phyloP scores from a whole-genome alignment of 371 early-diverging fungal species.

The Zancudomyces culisetae region DNA sequence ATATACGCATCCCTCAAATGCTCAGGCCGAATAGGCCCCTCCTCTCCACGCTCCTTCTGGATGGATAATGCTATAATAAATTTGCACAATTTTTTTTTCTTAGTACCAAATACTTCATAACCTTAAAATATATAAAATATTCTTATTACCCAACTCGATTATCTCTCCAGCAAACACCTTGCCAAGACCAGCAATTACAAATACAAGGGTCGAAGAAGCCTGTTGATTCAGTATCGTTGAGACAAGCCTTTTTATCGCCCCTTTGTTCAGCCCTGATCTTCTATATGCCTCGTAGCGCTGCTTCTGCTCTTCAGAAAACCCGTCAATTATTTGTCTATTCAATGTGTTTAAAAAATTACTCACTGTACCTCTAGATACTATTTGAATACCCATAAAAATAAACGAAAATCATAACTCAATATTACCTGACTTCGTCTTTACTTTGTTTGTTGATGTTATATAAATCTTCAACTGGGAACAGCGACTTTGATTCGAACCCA shows the following conservation, averaged over 20 bases:
- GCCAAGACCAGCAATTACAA: slow-evolving; percentile 80
- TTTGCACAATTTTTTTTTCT: too few species aligned
- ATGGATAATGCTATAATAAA: too few species aligned
- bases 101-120: too few species aligned
- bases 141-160: slow-evolving; percentile 36
- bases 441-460: slow-evolving; percentile 12
- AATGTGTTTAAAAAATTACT: too few species aligned
- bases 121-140: too few species aligned
- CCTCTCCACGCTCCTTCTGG: too few species aligned
- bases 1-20: too few species aligned
- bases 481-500: neutral
- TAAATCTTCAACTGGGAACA: slow-evolving; percentile 3
- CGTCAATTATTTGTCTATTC: slow-evolving; percentile 52
- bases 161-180: slow-evolving; percentile 95
- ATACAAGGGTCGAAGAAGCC: slow-evolving; percentile 63
- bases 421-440: slow-evolving; percentile 16
- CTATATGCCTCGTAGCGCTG: slow-evolving; percentile 80
- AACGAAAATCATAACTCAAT: too few species aligned
- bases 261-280: slow-evolving; percentile 64
- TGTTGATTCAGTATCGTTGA: slow-evolving; percentile 59
- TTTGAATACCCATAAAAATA: too few species aligned
- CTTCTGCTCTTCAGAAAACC: slow-evolving; percentile 60
- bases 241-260: slow-evolving; percentile 54
- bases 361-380: too few species aligned
- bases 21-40: too few species aligned